Evolutionary conservation across 208 protist species (phyloP).

Genomic region (Tritrichomonas musculus): DNA sequence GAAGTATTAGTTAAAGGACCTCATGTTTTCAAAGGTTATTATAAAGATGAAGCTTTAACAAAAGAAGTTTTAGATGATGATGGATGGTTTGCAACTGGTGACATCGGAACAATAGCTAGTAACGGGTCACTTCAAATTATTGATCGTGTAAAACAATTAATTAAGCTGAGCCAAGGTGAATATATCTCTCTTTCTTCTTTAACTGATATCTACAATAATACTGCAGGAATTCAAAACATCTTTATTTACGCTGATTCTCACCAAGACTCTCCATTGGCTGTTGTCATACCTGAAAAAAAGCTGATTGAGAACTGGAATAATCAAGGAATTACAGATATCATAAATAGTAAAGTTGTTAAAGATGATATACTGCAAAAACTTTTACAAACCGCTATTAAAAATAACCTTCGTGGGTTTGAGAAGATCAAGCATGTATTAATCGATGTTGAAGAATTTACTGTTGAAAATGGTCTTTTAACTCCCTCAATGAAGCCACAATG

Average conservation of each 20-base stretch:
- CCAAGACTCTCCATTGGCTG: background rate
- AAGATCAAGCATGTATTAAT: background rate
- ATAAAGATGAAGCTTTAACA: background rate
- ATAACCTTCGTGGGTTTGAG: background rate
- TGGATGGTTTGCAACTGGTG: constrained; percentile 23
- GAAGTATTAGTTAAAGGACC: background rate
- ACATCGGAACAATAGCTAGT: background rate
- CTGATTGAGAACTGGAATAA: background rate
- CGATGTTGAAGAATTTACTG: background rate
- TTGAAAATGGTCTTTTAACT: constrained; percentile 23
- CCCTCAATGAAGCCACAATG: background rate
- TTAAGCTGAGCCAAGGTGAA: constrained; percentile 71
- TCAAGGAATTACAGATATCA: background rate
- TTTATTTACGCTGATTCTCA: constrained; percentile 28
- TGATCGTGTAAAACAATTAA: background rate
- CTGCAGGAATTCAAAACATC: background rate
- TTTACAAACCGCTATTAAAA: background rate
- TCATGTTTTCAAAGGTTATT: constrained; percentile 11
- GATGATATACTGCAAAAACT: background rate
- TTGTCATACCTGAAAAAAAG: background rate
- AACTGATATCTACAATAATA: background rate
- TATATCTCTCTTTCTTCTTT: constrained; percentile 52
- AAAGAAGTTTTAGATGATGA: background rate
- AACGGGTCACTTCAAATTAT: background rate
- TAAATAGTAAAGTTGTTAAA: background rate